A percentile compares a stretch with the other conserved stretches of the same genome.
phyloP scores from a whole-genome alignment of 2,329 filamentous ascomycete genomes.

The Colletotrichum trifolii region DNA sequence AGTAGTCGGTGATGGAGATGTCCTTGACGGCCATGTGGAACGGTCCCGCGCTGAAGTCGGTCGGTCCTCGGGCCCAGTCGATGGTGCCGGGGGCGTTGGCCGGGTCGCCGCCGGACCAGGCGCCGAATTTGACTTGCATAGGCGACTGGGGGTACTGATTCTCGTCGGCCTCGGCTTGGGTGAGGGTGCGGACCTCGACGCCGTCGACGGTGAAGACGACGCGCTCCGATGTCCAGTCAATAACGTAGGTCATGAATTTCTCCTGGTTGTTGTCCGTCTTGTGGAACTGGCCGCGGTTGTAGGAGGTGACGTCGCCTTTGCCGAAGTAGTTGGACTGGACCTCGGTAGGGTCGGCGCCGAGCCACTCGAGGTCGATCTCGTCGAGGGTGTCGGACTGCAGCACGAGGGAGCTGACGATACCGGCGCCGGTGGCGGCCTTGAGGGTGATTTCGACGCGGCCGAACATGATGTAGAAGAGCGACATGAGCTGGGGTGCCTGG shows the following conservation, averaged over 20 bases:
- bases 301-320: slow-evolving; percentile 86
- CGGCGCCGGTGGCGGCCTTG: slow-evolving; percentile 86
- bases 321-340: slow-evolving; percentile 99
- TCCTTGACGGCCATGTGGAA: slow-evolving; percentile 87
- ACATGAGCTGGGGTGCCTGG: slow-evolving; percentile 86
- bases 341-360: slow-evolving; percentile 79
- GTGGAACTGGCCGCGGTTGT: slow-evolving; percentile 89
- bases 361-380: slow-evolving; percentile 98
- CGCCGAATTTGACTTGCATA: slow-evolving; percentile 92
- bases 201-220: slow-evolving; percentile 90
- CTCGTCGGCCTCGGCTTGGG: slow-evolving; percentile 72
- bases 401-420: slow-evolving; percentile 93
- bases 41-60: slow-evolving; percentile 84
- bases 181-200: slow-evolving; percentile 79
- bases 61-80: slow-evolving; percentile 86
- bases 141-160: slow-evolving; percentile 93
- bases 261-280: slow-evolving; percentile 75
- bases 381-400: slow-evolving; percentile 92
- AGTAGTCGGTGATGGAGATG: slow-evolving; percentile 87
- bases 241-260: slow-evolving; percentile 84
- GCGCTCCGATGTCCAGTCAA: slow-evolving; percentile 90
- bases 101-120: slow-evolving; percentile 92
- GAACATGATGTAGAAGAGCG: slow-evolving; percentile 99
- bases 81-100: slow-evolving; percentile 85
- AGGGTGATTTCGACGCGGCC: slow-evolving; percentile 87